Evolutionary conservation across 805 yeast genomes (phyloP).

Genomic region (Saccharomycopsis capsularis): DNA sequence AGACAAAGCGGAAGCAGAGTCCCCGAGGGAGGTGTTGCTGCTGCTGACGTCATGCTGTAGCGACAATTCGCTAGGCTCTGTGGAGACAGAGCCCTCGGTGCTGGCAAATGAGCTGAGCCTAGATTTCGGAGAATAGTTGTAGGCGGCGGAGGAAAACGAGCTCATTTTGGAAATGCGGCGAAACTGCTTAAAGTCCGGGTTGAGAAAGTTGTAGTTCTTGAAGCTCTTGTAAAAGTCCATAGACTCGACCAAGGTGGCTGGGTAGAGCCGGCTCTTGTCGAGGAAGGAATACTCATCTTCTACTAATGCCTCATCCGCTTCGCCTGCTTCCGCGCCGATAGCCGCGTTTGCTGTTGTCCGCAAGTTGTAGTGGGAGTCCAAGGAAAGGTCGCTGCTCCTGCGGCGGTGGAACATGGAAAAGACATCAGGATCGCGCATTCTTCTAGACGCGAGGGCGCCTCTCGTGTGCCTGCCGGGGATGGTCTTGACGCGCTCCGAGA

Average conservation of each 20-base stretch:
- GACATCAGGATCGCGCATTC: neutral
- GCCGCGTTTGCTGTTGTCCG: neutral
- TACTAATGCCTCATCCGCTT: neutral
- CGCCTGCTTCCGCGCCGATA: neutral
- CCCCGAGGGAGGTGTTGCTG: neutral
- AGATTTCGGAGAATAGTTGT: neutral
- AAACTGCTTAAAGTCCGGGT: conserved; percentile 9
- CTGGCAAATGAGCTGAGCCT: neutral
- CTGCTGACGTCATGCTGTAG: neutral
- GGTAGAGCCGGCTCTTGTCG: conserved; percentile 3
- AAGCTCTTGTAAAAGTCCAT: conserved; percentile 11
- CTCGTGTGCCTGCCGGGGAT: conserved; percentile 8
- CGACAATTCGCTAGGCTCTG: neutral
- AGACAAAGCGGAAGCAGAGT: too few relatives aligned
- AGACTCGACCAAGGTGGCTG: conserved; percentile 4
- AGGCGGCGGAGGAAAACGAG: neutral
- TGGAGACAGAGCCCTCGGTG: neutral
- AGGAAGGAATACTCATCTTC: neutral
- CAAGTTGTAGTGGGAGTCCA: neutral
- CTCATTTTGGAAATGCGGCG: neutral
- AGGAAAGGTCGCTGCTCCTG: neutral
- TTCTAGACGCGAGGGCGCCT: neutral
- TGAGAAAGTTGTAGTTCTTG: conserved; percentile 5
- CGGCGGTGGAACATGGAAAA: neutral
- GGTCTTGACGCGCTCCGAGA: neutral